These are phyloP conservation scores for Arctium minus DNA, from an alignment of 129 eudicot genomes.

Conservation along the genomic window DNA sequence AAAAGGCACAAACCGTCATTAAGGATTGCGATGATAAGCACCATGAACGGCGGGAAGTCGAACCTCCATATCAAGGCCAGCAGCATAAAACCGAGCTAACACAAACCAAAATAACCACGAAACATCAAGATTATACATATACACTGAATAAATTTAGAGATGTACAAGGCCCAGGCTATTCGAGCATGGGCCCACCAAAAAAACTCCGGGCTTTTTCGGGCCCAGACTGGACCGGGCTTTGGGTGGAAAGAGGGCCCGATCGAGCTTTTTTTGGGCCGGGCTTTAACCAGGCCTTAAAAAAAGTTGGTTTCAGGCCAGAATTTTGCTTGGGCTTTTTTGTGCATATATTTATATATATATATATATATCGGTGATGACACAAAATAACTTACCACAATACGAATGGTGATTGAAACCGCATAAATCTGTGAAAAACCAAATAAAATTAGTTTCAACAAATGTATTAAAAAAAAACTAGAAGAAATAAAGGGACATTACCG, in stretches of 20 bases:
- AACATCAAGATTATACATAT: background rate
- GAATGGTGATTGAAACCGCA: conserved; percentile 97
- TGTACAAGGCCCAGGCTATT: background rate
- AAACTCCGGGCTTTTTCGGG: background rate
- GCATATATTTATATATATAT: too few relatives aligned
- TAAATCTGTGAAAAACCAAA: conserved; percentile 59
- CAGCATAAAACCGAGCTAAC: conserved; percentile 95
- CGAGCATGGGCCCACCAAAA: background rate
- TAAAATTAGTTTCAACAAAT: background rate
- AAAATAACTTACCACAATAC: conserved; percentile 84
- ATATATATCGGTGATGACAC: background rate
- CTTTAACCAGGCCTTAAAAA: background rate
- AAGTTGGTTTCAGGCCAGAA: too few relatives aligned
- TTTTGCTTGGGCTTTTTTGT: background rate
- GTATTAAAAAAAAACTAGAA: background rate
- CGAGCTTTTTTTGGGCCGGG: background rate
- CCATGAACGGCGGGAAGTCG: conserved; percentile 99
- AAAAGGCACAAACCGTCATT: conserved; percentile 72
- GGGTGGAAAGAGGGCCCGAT: background rate
- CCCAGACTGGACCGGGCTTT: background rate
- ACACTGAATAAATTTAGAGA: background rate
- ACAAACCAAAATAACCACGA: conserved; percentile 5
- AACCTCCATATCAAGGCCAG: conserved; percentile 92
- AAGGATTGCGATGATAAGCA: conserved; percentile 96
- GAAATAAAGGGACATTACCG: conserved; percentile 28